These are phyloP conservation scores for Fusarium continuum DNA, from an alignment of 2,329 filamentous ascomycete genomes.

Conservation along the genomic window DNA sequence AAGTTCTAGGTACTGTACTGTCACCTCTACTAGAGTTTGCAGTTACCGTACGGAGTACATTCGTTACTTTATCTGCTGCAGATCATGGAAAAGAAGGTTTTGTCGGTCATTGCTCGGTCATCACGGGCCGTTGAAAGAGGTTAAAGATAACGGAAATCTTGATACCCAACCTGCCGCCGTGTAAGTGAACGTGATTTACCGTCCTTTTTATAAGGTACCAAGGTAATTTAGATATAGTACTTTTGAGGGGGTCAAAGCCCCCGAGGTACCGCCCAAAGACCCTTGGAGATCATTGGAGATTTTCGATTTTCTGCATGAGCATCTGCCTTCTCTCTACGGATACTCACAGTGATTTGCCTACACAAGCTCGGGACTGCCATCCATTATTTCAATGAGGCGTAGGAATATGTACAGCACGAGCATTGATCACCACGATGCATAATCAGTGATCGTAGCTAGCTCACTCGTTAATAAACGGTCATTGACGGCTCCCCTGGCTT, in stretches of 20 bases:
- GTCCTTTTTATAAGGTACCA: no score
- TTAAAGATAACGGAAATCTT: constrained; percentile 38
- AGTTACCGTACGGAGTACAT: no score
- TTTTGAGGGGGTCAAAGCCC: constrained; percentile 19
- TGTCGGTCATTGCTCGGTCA: constrained; percentile 13
- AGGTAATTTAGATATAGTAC: not conserved
- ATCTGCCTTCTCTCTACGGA: not conserved
- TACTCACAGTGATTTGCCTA: no score
- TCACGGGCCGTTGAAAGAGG: constrained; percentile 36
- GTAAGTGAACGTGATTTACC: constrained; percentile 22
- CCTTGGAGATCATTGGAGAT: not conserved
- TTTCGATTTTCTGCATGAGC: no score
- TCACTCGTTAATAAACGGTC: constrained; percentile 1
- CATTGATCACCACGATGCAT: constrained; percentile 34
- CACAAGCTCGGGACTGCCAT: no score
- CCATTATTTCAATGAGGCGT: constrained; percentile 7
- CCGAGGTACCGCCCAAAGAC: not conserved
- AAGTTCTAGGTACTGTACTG: constrained; percentile 8
- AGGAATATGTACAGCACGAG: constrained; percentile 17
- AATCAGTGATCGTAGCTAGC: constrained; percentile 8
- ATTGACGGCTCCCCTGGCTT: not conserved
- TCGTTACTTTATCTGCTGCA: constrained; percentile 3
- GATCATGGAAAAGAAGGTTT: constrained; percentile 36
- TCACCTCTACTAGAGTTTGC: no score
- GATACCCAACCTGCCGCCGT: constrained; percentile 33